phyloP scores from a whole-genome alignment of 2,329 filamentous ascomycete genomes.

The Aspergillaceae sp. region DNA sequence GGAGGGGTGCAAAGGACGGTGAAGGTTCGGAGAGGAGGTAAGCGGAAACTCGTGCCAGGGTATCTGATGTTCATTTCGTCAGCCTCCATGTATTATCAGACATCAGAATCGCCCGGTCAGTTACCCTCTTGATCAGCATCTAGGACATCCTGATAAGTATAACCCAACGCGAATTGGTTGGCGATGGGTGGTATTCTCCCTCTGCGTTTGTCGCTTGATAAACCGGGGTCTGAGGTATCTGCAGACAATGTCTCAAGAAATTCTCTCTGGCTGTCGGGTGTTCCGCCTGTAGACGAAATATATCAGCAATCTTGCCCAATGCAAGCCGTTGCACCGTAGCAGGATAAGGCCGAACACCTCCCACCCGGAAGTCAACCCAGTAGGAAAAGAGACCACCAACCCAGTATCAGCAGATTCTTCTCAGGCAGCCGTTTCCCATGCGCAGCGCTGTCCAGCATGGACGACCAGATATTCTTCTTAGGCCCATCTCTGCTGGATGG shows the following conservation, averaged over 20 bases:
- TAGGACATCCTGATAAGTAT: conserved; percentile 90
- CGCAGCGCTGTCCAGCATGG: conserved; percentile 82
- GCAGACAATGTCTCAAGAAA: conserved; percentile 58
- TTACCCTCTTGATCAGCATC: conserved; percentile 88
- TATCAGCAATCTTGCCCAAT: conserved; percentile 10
- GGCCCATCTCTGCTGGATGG: conserved; percentile 51
- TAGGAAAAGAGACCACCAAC: conserved; percentile 40
- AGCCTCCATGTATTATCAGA: not conserved
- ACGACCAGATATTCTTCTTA: conserved; percentile 88
- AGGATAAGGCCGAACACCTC: not conserved
- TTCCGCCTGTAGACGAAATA: conserved; percentile 54
- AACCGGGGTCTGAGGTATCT: conserved; percentile 33
- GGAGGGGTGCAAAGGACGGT: conserved; percentile 68
- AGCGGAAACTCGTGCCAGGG: conserved; percentile 76
- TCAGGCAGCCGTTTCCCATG: conserved; percentile 83
- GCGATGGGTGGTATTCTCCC: conserved; percentile 66
- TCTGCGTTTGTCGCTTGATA: conserved; percentile 40
- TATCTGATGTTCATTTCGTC: conserved; percentile 49
- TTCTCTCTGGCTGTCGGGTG: conserved; percentile 72
- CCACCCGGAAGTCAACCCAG: not conserved
- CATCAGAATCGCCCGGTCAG: conserved; percentile 1
- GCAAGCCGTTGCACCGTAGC: not conserved
- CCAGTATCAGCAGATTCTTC: conserved; percentile 81
- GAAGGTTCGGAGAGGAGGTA: conserved; percentile 84
- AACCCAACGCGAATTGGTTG: conserved; percentile 85